Conservation (phyloP, 306 rosid species). For the Pterocarpus macrocarpus region DNA sequence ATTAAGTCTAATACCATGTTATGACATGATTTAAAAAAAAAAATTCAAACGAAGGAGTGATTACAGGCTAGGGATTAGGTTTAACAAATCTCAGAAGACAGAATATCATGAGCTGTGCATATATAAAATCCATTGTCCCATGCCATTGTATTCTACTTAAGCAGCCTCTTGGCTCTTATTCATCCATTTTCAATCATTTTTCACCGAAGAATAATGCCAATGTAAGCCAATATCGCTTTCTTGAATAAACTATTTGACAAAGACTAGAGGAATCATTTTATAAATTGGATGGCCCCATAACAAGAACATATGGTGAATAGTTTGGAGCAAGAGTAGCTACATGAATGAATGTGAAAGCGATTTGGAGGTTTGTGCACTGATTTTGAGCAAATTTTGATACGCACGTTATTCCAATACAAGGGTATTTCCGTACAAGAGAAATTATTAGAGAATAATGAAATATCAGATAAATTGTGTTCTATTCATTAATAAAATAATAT, state of each 20-base stretch:
- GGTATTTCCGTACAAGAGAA: slow-evolving; percentile 21
- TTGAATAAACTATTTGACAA: slow-evolving; percentile 29
- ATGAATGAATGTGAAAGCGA: slow-evolving; percentile 49
- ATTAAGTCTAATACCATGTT: neutral
- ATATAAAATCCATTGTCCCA: slow-evolving; percentile 24
- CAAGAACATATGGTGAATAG: neutral
- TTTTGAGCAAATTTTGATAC: neutral
- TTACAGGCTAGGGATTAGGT: slow-evolving; percentile 25
- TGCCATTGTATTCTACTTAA: neutral
- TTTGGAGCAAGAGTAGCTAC: slow-evolving; percentile 36
- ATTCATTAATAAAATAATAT: too few species aligned
- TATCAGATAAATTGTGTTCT: too few species aligned
- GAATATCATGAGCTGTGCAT: slow-evolving; percentile 16
- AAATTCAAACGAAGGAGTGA: neutral
- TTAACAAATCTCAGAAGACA: slow-evolving; percentile 20
- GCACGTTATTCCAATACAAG: slow-evolving; percentile 13
- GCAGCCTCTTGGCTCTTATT: slow-evolving; percentile 8
- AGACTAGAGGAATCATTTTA: slow-evolving; percentile 20
- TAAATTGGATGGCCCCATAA: slow-evolving; percentile 18
- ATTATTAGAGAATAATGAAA: too few species aligned
- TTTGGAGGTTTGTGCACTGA: slow-evolving; percentile 20
- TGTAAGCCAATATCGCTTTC: slow-evolving; percentile 23
- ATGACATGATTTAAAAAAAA: neutral
- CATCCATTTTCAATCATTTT: neutral
- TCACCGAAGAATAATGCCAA: neutral